Evolutionary conservation across 2,329 filamentous ascomycete genomes (phyloP).

Genomic region (Trichoderma arundinaceum): DNA sequence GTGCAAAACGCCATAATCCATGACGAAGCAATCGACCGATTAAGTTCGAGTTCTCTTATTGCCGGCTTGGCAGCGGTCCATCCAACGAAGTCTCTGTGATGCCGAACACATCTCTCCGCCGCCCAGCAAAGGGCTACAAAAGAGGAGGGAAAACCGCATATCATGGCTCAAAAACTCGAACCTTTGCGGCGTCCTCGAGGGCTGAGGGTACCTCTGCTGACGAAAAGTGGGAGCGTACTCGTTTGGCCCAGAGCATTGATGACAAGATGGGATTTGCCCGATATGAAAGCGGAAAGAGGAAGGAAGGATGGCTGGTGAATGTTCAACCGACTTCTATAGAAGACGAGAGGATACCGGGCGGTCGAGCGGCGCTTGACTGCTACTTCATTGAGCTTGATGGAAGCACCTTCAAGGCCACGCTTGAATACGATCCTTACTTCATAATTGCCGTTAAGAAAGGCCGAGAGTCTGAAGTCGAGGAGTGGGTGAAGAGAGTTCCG

Average conservation of each 20-base stretch:
- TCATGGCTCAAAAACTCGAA: constrained; percentile 74
- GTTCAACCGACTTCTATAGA: constrained; percentile 89
- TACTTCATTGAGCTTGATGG: constrained; percentile 94
- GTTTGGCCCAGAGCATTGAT: constrained; percentile 86
- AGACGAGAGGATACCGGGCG: constrained; percentile 81
- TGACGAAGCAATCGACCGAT: constrained; percentile 33
- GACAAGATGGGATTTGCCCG: constrained; percentile 93
- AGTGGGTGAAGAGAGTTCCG: constrained; percentile 83
- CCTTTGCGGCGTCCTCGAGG: constrained; percentile 77
- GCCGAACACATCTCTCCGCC: constrained; percentile 65
- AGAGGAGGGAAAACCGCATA: constrained; percentile 71
- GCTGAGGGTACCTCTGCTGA: constrained; percentile 88
- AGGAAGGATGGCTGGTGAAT: constrained; percentile 92
- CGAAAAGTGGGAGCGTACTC: constrained; percentile 87
- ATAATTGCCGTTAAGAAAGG: constrained; percentile 87
- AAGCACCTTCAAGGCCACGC: constrained; percentile 90
- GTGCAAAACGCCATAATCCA: constrained; percentile 30
- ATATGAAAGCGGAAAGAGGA: constrained; percentile 83
- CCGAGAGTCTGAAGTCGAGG: constrained; percentile 90
- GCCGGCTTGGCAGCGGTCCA: constrained; percentile 18
- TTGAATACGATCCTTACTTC: constrained; percentile 98
- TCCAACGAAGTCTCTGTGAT: constrained; percentile 47
- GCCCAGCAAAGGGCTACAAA: constrained; percentile 69
- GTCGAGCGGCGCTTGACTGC: constrained; percentile 89
- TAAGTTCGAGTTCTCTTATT: constrained; percentile 33